Base-by-base conservation (phyloP, 2,329 filamentous ascomycete genomes). In the Cladosporium cucumerinum region DNA sequence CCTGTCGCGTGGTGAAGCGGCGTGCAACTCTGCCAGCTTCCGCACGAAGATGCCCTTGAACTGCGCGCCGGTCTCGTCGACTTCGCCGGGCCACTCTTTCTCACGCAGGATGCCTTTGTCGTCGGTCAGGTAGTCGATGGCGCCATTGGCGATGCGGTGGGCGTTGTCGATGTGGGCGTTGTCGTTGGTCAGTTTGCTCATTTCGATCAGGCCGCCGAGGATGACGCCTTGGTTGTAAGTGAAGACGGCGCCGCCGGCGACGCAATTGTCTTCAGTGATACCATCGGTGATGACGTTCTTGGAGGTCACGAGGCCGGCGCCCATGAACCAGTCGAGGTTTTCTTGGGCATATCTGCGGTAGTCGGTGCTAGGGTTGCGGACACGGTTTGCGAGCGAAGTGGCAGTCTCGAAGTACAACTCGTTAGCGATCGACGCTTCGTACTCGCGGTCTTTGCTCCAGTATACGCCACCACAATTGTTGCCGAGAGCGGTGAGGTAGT, bases 21-120 rank as follows among this genome's bases (percentile, higher is more conserved):
- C 71, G 28, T 88, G 80, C 26, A 92, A 76, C 65, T 84, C 81
- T 26, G 80, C 80, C 25, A 92, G 78, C 71, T 90, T 89, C 25
- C 87, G 82, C n/a, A 85, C 81, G 67, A 91, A 90, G 32, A 90
- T 81, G 3, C 89, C 89, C 76, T 92, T 92, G 82, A 91, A 92
- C 71, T 89, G 86, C 36, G 85, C 81, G 1, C 81, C 83, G 55
- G 78, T 77, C 16, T 64, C 69, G 25, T 77, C 78, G 52, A 74
- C 75, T 11, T 69, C 64, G 5, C 63, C 60, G 1, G 70, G 69
- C 26, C 66, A 67, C 23, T 57, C 61, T 11, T 48, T 65, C 39
- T 81, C 79, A 51, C 77, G 76, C 1, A 81, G 67, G 21, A 81
- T 72, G 25, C 77, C 76, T 14, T 77, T 69, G 26, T 52, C 55